Percentiles rank a stretch among this genome's conserved stretches.
Conservation (phyloP, 805 yeast genomes). For the Pichia cephalocereana region DNA sequence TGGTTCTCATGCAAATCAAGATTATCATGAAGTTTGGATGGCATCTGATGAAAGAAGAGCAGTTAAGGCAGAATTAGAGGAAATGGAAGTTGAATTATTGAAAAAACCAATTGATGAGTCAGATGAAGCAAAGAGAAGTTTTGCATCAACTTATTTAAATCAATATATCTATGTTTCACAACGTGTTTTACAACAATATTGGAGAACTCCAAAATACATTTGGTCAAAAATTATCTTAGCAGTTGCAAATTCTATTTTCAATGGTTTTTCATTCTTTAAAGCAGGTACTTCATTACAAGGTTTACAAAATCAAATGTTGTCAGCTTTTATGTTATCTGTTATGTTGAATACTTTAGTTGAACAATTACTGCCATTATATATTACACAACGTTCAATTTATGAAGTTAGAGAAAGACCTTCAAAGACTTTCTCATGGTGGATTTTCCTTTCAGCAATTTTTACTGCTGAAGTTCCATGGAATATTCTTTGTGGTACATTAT, state of each 20-base stretch:
- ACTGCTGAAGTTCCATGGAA: conserved; percentile 63
- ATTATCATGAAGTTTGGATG: conserved; percentile 71
- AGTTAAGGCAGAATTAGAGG: conserved; percentile 49
- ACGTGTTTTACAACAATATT: conserved; percentile 51
- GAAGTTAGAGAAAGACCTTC: conserved; percentile 71
- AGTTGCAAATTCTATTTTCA: conserved; percentile 45
- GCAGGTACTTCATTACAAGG: conserved; percentile 56
- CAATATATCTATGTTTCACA: conserved; percentile 38
- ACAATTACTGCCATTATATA: conserved; percentile 56
- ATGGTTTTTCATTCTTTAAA: conserved; percentile 62
- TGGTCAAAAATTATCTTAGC: conserved; percentile 50
- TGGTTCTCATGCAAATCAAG: conserved; percentile 64
- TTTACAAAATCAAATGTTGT: conserved; percentile 75
- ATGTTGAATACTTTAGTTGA: conserved; percentile 48
- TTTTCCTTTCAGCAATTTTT: conserved; percentile 53
- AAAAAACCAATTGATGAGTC: conserved; percentile 26
- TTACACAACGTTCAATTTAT: conserved; percentile 53
- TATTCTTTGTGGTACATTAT: conserved; percentile 49
- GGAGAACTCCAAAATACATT: conserved; percentile 55
- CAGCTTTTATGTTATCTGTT: conserved; percentile 59
- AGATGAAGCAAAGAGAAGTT: conserved; percentile 28
- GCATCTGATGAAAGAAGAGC: conserved; percentile 53
- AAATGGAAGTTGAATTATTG: conserved; percentile 53
- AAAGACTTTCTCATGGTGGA: conserved; percentile 58
- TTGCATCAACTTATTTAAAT: conserved; percentile 35